Evolutionary conservation across 495 filamentous ascomycete species (phyloP).

Genomic region (Penicillium salamii): DNA sequence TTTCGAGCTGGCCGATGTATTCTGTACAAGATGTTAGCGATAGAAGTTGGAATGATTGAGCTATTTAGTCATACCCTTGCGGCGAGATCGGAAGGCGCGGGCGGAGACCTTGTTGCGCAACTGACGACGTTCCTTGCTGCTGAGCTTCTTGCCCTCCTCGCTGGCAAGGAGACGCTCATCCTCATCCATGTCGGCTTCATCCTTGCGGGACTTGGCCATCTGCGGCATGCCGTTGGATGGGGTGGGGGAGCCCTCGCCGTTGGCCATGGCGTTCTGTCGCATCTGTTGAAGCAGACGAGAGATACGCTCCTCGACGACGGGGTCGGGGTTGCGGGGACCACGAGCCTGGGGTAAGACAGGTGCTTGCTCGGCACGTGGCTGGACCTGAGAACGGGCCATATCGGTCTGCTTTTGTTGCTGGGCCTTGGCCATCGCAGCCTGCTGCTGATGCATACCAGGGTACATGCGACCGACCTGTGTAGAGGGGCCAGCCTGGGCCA

Average conservation of each 20-base stretch:
- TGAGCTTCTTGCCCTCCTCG: constrained; percentile 96
- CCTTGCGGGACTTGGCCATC: constrained; percentile 70
- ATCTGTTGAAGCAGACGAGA: constrained; percentile 81
- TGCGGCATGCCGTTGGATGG: constrained; percentile 43
- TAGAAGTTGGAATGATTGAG: not conserved
- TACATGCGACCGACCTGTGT: constrained; percentile 68
- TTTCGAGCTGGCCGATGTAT: constrained; percentile 91
- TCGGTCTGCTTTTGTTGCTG: constrained; percentile 67
- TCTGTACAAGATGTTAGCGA: constrained; percentile 60
- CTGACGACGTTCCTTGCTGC: constrained; percentile 89
- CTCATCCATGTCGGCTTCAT: constrained; percentile 97
- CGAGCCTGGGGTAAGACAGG: constrained; percentile 36
- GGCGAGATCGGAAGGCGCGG: constrained; percentile 87
- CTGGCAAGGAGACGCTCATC: constrained; percentile 90
- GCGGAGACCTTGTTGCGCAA: constrained; percentile 98
- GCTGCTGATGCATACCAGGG: constrained; percentile 89
- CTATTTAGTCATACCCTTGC: constrained; percentile 85
- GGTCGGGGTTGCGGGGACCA: constrained; percentile 54
- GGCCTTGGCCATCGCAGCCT: constrained; percentile 77
- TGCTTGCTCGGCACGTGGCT: constrained; percentile 36
- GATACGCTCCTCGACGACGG: constrained; percentile 80
- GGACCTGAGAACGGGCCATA: constrained; percentile 55
- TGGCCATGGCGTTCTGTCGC: constrained; percentile 60
- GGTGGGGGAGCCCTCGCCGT: constrained; percentile 48
- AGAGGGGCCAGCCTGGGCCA: constrained; percentile 42